Percentiles rank a stretch among this genome's conserved stretches.
phyloP scores from a whole-genome alignment of 1,139 yeast genomes.

The Zygosaccharomyces pseudobailii region DNA sequence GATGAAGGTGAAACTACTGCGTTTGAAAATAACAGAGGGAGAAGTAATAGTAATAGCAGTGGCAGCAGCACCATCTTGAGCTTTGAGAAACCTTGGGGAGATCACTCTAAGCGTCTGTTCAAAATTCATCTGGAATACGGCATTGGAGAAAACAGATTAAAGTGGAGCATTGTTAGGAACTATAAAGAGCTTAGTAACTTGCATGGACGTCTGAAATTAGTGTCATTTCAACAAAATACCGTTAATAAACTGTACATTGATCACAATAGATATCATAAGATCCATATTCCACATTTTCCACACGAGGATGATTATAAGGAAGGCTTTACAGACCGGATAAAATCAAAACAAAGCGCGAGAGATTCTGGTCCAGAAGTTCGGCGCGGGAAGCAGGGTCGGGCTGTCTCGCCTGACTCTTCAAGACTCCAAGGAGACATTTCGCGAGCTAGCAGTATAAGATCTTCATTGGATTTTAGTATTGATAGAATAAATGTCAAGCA shows the following conservation, averaged over 20 bases:
- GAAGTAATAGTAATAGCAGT: constrained; percentile 3
- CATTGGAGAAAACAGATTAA: constrained; percentile 69
- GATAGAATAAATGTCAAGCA: constrained; percentile 29
- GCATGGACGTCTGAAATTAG: constrained; percentile 62
- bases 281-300: constrained; percentile 34
- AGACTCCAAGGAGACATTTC: constrained; percentile 7
- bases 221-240: constrained; percentile 37
- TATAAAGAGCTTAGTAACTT: constrained; percentile 65
- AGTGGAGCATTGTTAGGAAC: constrained; percentile 76
- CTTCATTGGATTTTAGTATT: constrained; percentile 22
- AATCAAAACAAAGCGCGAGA: not conserved
- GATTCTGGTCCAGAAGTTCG: not conserved
- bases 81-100: constrained; percentile 6
- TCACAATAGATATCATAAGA: constrained; percentile 22
- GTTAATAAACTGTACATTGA: constrained; percentile 25
- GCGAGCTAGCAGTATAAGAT: constrained; percentile 9
- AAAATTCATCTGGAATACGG: constrained; percentile 82
- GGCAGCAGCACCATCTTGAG: constrained; percentile 11
- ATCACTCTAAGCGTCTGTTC: constrained; percentile 38
- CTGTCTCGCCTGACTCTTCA: not conserved
- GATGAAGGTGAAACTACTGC: not conserved
- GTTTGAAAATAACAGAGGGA: not conserved
- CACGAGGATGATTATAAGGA: constrained; percentile 20
- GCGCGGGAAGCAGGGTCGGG: not conserved
- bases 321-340: constrained; percentile 2